Conservation (phyloP, 129 eudicot species). For the Chrysanthemum seticuspe region DNA sequence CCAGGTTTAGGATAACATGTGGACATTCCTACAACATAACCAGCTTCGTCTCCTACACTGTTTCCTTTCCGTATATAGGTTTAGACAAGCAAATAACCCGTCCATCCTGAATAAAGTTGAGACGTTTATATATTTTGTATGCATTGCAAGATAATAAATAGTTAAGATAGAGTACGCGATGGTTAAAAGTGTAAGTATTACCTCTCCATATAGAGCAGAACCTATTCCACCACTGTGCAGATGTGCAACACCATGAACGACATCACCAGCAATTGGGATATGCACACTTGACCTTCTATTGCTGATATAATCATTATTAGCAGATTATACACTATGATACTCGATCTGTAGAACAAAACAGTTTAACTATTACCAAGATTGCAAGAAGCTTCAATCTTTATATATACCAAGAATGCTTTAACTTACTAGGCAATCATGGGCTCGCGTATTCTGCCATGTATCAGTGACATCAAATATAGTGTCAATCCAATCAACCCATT, state of each 20-base stretch:
- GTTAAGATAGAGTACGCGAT: background rate
- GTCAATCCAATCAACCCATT: conserved; percentile 60
- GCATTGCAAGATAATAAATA: background rate
- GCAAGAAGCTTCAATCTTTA: too few species aligned
- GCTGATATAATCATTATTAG: conserved; percentile 32
- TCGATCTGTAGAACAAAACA: conserved; percentile 40
- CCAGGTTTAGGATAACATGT: conserved; percentile 83
- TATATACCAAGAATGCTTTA: background rate
- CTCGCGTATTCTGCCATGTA: conserved; percentile 39
- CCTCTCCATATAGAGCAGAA: conserved; percentile 55
- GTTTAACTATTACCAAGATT: conserved; percentile 9
- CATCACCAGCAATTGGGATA: conserved; percentile 61
- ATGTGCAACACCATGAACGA: conserved; percentile 65
- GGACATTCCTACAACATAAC: conserved; percentile 89
- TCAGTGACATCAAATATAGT: conserved; percentile 67
- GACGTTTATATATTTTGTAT: too few species aligned
- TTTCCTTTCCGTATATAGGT: conserved; percentile 63
- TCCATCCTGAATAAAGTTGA: conserved; percentile 52
- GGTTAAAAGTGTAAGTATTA: conserved; percentile 13
- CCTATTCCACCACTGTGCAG: conserved; percentile 68
- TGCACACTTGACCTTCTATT: conserved; percentile 31
- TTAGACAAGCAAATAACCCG: conserved; percentile 60
- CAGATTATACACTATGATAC: conserved; percentile 44
- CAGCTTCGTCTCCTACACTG: conserved; percentile 76
- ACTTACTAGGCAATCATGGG: conserved; percentile 50